Evolutionary conservation across 352 stramenopile genomes (phyloP), one percentile per base, ranked within the genome.

Genomic region (Blastocystis sp.): DNA sequence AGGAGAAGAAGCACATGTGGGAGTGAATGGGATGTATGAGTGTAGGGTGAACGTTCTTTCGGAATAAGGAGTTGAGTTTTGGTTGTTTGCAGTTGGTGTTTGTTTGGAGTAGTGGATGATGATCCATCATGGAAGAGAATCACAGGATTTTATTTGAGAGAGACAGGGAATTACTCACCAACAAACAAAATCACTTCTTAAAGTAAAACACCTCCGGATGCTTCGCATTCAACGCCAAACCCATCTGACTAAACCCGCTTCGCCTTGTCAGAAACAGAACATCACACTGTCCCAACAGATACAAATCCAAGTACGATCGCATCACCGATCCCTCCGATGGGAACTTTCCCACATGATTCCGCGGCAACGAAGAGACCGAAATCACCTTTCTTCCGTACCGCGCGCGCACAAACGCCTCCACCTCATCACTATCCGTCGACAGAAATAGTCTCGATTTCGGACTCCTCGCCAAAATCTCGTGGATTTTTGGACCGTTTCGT

Each of bases 1-100:
- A 81, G 34, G 69, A 81, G 29, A 63, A 64, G 46, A 57, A 81
- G 16, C 69, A 81, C 63, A 46, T 81, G 69, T 81, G 40, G 42
- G 32, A 32, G 11, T 24, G 4, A 6, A 2, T 3, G 6, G 38
- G 18, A 0, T 7, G 32, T 4, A 63, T n/a, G 63, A n/a, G 1
- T 61, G 69, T 81, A 81, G 69, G 24, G 24, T 81, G 44, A 81
- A 48, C 18, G 69, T 81, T 21, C 53, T 81, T 21, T 21, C 46
- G 4, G 69, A 81, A 27, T 81, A 64, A 21, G 11, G 18, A 54
- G n/a, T 18, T 9, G 21, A 36, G 63, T 6, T 11, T 75, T 48
- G 63, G 21, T 75, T 51, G 21, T 36, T 75, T 49, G 16, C 9
- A n/a, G 32, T 63, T 4, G 53, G 14, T 63, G 21, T 63, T 24